Evolutionary conservation across 2,329 filamentous ascomycete genomes (phyloP).

Genomic region (Colletotrichum sp.): DNA sequence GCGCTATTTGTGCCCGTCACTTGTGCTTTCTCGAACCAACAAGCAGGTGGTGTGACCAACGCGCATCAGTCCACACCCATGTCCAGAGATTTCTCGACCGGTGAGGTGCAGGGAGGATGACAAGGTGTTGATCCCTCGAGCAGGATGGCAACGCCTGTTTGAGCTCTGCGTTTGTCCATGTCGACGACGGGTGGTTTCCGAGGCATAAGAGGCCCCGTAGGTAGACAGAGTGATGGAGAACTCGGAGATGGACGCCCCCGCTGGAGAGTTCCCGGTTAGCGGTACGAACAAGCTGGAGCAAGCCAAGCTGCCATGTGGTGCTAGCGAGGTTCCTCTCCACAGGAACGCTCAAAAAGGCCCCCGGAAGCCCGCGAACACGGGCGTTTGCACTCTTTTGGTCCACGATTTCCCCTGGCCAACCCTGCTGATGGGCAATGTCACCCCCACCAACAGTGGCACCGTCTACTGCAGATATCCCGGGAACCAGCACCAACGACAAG

Average conservation of each 20-base stretch:
- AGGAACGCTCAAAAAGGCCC: background rate
- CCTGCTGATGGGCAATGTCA: background rate
- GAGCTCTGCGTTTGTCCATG: background rate
- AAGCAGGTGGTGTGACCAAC: background rate
- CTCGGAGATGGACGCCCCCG: background rate
- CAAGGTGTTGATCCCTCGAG: background rate
- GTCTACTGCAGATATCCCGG: background rate
- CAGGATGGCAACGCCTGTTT: background rate
- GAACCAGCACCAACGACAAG: background rate
- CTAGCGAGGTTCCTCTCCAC: background rate
- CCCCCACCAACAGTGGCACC: background rate
- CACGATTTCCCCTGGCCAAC: background rate
- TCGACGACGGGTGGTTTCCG: background rate
- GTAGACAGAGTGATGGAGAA: background rate
- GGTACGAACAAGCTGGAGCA: background rate
- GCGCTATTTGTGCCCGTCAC: background rate
- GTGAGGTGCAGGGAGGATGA: background rate
- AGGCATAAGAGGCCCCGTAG: accelerated
- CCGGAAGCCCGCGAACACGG: background rate
- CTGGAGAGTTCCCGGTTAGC: background rate
- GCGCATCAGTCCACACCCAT: background rate
- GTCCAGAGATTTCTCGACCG: background rate
- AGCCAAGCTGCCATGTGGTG: background rate
- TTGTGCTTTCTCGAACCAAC: background rate
- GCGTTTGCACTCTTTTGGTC: background rate